Evolutionary conservation across 495 filamentous ascomycete species (phyloP).

Genomic region (Lophiotrema nucula): DNA sequence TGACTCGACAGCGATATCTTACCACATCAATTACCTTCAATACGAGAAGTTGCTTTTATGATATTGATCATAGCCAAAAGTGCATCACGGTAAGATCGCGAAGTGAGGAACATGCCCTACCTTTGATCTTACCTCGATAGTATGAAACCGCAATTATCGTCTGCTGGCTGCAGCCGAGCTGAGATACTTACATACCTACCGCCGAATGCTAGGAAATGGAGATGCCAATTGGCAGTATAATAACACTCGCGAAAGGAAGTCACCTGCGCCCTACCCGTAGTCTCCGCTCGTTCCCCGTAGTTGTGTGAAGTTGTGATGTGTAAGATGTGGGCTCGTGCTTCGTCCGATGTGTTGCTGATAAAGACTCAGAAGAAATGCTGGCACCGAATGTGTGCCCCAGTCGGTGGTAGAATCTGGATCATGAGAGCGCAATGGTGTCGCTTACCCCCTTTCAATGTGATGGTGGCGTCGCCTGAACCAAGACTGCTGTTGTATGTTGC

Average conservation of each 20-base stretch:
- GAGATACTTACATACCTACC: conserved; percentile 59
- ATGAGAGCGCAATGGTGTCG: too few species aligned
- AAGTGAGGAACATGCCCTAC: conserved; percentile 37
- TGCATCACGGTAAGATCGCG: conserved; percentile 29
- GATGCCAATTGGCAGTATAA: not conserved
- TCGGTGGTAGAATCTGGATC: not conserved
- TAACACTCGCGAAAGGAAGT: conserved; percentile 18
- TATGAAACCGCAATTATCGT: conserved; percentile 31
- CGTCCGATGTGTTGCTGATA: not conserved
- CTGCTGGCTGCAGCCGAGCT: not conserved
- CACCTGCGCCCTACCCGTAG: conserved; percentile 10
- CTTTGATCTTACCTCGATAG: conserved; percentile 34
- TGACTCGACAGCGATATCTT: not conserved
- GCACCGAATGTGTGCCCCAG: not conserved
- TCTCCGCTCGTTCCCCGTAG: not conserved
- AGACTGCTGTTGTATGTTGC: conserved; percentile 2
- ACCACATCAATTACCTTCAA: not conserved
- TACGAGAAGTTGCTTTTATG: not conserved
- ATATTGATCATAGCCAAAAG: not conserved
- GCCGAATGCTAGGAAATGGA: conserved; percentile 55
- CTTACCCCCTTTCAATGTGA: conserved; percentile 17
- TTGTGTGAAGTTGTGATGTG: not conserved
- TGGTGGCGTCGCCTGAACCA: too few species aligned
- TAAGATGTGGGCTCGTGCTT: not conserved
- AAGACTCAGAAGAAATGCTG: not conserved